Evolutionary conservation across 2,329 filamentous ascomycete genomes (phyloP), one percentile per base, ranked within the genome.

Genomic region (Fusarium oxysporum): DNA sequence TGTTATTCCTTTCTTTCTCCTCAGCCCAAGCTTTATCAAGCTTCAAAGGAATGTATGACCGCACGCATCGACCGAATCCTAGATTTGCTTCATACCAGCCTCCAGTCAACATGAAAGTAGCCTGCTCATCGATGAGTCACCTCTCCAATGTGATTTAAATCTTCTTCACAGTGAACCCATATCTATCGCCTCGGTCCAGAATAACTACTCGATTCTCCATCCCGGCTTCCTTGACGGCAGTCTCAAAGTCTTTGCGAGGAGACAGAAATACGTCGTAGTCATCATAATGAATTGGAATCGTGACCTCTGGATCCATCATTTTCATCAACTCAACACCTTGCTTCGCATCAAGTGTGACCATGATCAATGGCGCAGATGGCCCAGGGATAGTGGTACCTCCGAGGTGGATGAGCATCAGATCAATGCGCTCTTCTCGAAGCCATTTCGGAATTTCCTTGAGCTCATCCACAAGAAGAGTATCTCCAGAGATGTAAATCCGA

Each of bases 261-360:
- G 86, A 89, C 60, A 89, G 66, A 73, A 92, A 89, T 5, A 90
- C 88, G 70, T 88, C 85, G 72, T 92, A 92, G 73, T 91, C 89
- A 77, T 92, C 89, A 75, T 85, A 91, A 77, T 92, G 89, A 41
- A 92, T 87, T 7, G 90, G 90, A 48, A 92, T 88, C 10, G 89
- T 91, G 55, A 92, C 62, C 30, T 91, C 87, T 8, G 90, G 88
- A 35, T 89, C 81, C 37, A 92, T 86, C 64, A 92, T 72, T 72
- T 84, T 81, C 78, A 92, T 87, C 69, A 92, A 78, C 80, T 90
- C 81, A 33, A 92, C 72, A 0, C 90, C 90, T 78, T 92, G 88
- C 76, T 86, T 83, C 28, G 87, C 90, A 78, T 92, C 90, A 90
- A 92, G 92, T 0, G 90, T 92, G 5, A 92, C 88, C 90, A 92